These are phyloP conservation scores for Cudoniella acicularis DNA, from an alignment of 495 filamentous ascomycete species.

Conservation along the genomic window DNA sequence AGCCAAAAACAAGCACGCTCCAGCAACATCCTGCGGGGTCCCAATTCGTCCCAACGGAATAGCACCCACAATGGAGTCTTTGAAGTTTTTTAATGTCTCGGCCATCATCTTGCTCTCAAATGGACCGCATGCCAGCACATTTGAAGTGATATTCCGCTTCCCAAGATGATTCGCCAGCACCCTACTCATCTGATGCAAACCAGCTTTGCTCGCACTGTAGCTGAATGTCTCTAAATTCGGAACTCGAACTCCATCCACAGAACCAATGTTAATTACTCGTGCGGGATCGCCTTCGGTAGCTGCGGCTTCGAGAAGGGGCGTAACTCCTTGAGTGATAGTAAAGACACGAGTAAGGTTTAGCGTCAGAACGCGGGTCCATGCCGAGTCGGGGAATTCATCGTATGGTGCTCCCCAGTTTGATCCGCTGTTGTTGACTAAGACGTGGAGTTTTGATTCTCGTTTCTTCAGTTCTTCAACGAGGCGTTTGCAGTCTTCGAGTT, in stretches of 20 bases:
- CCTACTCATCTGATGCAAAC: slow-evolving; percentile 67
- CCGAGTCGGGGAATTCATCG: slow-evolving; percentile 63
- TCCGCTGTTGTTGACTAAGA: slow-evolving; percentile 80
- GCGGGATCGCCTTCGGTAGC: slow-evolving; percentile 44
- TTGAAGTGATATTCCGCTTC: slow-evolving; percentile 65
- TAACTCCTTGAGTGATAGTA: slow-evolving; percentile 68
- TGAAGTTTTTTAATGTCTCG: slow-evolving; percentile 57
- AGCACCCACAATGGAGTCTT: slow-evolving; percentile 56
- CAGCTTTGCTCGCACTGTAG: slow-evolving; percentile 73
- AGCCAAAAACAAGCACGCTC: slow-evolving; percentile 69
- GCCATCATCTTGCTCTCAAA: slow-evolving; percentile 86
- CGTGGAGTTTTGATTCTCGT: slow-evolving; percentile 64
- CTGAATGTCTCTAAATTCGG: slow-evolving; percentile 70
- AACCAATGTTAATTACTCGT: slow-evolving; percentile 74
- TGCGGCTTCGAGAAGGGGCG: slow-evolving; percentile 61
- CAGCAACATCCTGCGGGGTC: slow-evolving; percentile 67
- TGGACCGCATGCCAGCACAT: slow-evolving; percentile 73
- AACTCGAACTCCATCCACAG: slow-evolving; percentile 64
- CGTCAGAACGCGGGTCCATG: slow-evolving; percentile 70
- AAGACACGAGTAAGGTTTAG: slow-evolving; percentile 80
- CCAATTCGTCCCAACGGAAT: slow-evolving; percentile 74
- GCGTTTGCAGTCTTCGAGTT: slow-evolving; percentile 62
- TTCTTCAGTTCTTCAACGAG: slow-evolving; percentile 60
- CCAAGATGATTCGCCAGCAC: slow-evolving; percentile 70
- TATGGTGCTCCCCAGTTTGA: slow-evolving; percentile 67